Evolutionary conservation across 306 rosid species (phyloP).

Genomic region (Fragaria nilgerrensis): DNA sequence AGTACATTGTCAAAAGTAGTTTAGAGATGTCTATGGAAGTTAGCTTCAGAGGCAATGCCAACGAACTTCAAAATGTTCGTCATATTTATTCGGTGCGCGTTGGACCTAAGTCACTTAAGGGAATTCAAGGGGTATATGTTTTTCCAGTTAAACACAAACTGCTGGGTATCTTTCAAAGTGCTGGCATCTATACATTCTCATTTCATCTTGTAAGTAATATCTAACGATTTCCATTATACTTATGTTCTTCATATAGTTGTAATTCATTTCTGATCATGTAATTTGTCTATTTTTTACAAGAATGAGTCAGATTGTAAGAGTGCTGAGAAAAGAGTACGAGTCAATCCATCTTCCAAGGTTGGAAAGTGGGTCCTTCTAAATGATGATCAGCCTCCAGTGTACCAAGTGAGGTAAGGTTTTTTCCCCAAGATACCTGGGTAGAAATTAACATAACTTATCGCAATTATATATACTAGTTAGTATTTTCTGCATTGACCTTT

Average conservation of each 20-base stretch:
- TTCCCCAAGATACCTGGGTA: not conserved
- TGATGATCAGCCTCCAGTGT: constrained; percentile 5
- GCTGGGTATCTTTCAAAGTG: constrained; percentile 21
- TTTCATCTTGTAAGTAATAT: constrained; percentile 44
- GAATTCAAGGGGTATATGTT: constrained; percentile 36
- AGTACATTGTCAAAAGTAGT: constrained; percentile 20
- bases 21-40: constrained; percentile 36
- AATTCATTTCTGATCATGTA: constrained; percentile 5
- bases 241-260: not conserved
- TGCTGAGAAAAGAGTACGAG: constrained; percentile 23
- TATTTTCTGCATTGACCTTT: not conserved
- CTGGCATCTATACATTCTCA: constrained; percentile 37
- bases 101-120: constrained; percentile 25
- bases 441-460: not conserved
- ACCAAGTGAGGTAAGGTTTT: constrained; percentile 34
- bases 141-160: constrained; percentile 31
- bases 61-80: not conserved
- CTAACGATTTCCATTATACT: not conserved
- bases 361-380: constrained; percentile 26
- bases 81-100: constrained; percentile 3
- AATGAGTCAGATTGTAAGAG: constrained; percentile 24
- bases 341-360: constrained; percentile 30
- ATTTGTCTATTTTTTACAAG: constrained; percentile 27
- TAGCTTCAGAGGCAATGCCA: constrained; percentile 2
- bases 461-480: not conserved